These are phyloP conservation scores for Hyphopichia buzzinii DNA, from an alignment of 1,139 yeast species.

Conservation along the genomic window DNA sequence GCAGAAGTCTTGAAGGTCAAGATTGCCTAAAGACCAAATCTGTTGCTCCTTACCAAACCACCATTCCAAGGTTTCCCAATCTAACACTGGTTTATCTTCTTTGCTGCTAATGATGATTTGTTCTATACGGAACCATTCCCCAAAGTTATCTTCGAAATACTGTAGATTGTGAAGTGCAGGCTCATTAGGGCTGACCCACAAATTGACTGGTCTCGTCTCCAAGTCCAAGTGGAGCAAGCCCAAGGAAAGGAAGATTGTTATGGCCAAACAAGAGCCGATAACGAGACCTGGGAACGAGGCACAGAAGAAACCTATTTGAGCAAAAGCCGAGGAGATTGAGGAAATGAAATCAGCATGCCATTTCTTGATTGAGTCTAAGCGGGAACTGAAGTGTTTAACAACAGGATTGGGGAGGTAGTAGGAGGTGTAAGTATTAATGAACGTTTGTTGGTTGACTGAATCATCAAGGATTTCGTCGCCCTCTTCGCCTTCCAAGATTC, in stretches of 20 bases:
- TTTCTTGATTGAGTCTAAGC: background rate
- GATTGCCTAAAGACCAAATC: conserved; percentile 32
- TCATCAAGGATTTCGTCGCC: background rate
- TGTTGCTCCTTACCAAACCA: conserved; percentile 78
- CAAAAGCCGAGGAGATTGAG: conserved; percentile 35
- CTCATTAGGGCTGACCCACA: conserved; percentile 90
- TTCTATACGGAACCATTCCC: conserved; percentile 88
- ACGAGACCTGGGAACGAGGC: conserved; percentile 58
- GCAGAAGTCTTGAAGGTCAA: conserved; percentile 64
- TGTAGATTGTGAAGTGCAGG: conserved; percentile 66
- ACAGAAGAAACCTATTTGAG: conserved; percentile 49
- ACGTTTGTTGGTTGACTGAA: background rate
- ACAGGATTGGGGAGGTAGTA: background rate
- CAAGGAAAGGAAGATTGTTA: conserved; percentile 47
- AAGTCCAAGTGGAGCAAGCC: conserved; percentile 56
- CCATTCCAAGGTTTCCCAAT: conserved; percentile 74
- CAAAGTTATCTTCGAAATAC: conserved; percentile 76
- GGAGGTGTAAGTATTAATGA: background rate
- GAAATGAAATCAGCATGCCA: conserved; percentile 10
- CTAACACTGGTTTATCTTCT: conserved; percentile 52
- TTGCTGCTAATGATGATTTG: conserved; percentile 75
- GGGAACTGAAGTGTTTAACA: background rate
- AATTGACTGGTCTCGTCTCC: conserved; percentile 74
- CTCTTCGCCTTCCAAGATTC: conserved; percentile 15
- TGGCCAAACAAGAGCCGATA: conserved; percentile 42